Conservation (phyloP, 805 yeast genomes). For the Suhomyces sp. region DNA sequence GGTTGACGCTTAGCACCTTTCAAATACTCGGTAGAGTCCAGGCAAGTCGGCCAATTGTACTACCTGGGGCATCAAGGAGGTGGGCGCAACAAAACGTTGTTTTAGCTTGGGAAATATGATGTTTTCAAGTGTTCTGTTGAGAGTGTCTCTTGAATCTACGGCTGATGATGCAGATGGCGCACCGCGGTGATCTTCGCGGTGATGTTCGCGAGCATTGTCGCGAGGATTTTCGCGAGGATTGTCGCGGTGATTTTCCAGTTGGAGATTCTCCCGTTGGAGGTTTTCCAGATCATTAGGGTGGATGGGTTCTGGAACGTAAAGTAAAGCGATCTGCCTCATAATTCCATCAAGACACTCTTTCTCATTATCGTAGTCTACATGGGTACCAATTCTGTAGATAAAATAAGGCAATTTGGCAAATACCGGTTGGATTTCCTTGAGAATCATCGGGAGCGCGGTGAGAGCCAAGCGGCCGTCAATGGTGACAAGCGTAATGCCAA, state of each 20-base stretch:
- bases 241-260: not conserved
- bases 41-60: constrained; percentile 90
- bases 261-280: too few relatives aligned
- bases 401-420: constrained; percentile 64
- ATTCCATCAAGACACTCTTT: constrained; percentile 64
- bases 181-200: not conserved
- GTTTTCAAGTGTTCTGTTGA: constrained; percentile 44
- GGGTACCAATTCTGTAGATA: constrained; percentile 56
- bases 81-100: constrained; percentile 62
- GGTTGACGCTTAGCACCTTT: constrained; percentile 60
- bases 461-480: constrained; percentile 43
- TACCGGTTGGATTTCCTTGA: constrained; percentile 63
- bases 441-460: constrained; percentile 60
- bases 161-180: not conserved
- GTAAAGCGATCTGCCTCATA: constrained; percentile 62
- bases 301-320: constrained; percentile 65
- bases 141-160: not conserved
- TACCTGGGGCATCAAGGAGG: constrained; percentile 48
- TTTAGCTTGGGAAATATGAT: constrained; percentile 65
- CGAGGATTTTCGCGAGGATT: not conserved
- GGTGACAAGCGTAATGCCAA: constrained; percentile 21
- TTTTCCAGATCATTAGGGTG: not conserved
- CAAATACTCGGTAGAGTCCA: constrained; percentile 87
- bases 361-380: constrained; percentile 67
- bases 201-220: too few relatives aligned